A percentile compares a stretch with the other conserved stretches of the same genome.
These are phyloP conservation scores for Neurospora sp. DNA, from an alignment of 495 filamentous ascomycete genomes.

Conservation along the genomic window DNA sequence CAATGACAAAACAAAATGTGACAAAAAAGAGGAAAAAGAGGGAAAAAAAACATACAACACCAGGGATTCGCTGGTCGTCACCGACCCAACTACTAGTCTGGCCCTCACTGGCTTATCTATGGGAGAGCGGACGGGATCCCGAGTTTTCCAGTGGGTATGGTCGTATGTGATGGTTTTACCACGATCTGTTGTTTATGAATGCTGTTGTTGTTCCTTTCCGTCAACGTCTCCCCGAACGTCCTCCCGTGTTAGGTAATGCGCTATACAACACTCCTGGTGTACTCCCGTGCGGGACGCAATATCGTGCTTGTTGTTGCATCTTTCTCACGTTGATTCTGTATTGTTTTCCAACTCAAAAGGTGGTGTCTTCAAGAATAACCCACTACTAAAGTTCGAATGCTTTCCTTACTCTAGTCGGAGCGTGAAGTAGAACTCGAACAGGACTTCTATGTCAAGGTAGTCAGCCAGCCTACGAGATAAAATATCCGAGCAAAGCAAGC, in stretches of 20 bases:
- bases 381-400: background rate
- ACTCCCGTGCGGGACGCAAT: background rate
- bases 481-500: background rate
- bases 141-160: slow-evolving; percentile 1
- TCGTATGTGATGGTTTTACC: background rate
- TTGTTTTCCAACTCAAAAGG: background rate
- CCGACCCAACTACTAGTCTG: slow-evolving; percentile 37
- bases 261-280: background rate
- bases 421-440: background rate
- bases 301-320: background rate
- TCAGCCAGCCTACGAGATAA: background rate
- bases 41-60: slow-evolving; percentile 33
- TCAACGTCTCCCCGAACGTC: background rate
- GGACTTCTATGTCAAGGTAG: background rate
- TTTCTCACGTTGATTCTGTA: background rate
- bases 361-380: background rate
- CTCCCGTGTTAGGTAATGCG: background rate
- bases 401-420: background rate
- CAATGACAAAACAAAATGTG: too few relatives aligned
- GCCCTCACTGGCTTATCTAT: slow-evolving; percentile 28
- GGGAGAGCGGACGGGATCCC: slow-evolving; percentile 45
- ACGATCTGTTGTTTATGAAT: background rate
- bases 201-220: background rate
- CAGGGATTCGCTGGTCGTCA: slow-evolving; percentile 30
- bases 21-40: too few relatives aligned